Evolutionary conservation across 83 land plant genomes (phyloP), one percentile per base, ranked within the genome.

Genomic region (Diphasiastrum complanatum): DNA sequence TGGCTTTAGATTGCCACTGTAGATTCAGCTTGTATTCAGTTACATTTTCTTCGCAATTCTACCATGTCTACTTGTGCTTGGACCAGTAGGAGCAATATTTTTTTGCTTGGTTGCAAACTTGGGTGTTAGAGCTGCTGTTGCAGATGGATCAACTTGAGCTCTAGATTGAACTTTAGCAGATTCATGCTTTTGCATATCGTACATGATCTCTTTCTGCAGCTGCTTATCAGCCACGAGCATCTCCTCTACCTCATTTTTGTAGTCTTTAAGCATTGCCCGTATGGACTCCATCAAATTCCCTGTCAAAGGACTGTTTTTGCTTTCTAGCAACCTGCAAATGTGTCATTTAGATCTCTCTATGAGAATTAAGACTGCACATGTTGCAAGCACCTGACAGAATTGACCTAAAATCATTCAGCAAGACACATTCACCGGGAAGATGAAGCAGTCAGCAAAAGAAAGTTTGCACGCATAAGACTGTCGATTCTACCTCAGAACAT

Each of bases 261-360:
- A 91, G 50, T 86, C 97, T 68, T 91, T 91, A 4, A 91, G 84
- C 26, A 91, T 74, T 36, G 65, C 62, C 11, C 92, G 65, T 24
- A 91, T 78, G 70, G 93, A 86, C 27, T 91, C 97, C 97, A 86
- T 91, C 2, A 91, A 81, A 41, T 81, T 73, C 25, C 97, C 97
- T 14, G 61, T 83, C 51, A 91, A 75, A 29, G 89, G 93, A 71
- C 93, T 86, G 75, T 82, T 91, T 53, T 80, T 83, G 74, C 80
- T 82, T 49, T 91, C 97, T 1, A 91, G 62, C 12, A 86, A 78
- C 47, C 79, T 76, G 79, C 57, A 71, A 31, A 33, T 51, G 6
- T 43, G 25, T 32, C 22, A 28, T 45, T n/a, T 28, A n/a, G n/a
- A n/a, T n/a, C n/a, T n/a, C n/a, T n/a, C n/a, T n/a, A n/a, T n/a